A percentile compares a stretch with the other conserved stretches of the same genome.
Conservation (phyloP, 2,329 filamentous ascomycete genomes). For the Trichophaea hybrida region DNA sequence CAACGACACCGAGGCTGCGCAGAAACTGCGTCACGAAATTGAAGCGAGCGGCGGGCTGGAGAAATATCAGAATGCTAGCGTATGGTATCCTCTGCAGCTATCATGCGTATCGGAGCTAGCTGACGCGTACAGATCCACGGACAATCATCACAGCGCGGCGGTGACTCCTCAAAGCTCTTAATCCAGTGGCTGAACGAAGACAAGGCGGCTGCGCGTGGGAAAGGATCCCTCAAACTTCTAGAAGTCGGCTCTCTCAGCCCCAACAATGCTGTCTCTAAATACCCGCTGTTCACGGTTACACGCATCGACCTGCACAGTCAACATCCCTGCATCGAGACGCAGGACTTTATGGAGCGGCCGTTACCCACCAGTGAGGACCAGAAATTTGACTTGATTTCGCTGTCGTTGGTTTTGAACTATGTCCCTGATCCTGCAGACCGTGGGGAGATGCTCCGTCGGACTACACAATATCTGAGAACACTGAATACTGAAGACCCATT, state of each 20-base stretch:
- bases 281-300: conserved; percentile 54
- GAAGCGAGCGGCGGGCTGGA: conserved; percentile 46
- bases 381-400: conserved; percentile 74
- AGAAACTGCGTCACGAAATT: conserved; percentile 40
- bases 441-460: conserved; percentile 74
- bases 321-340: conserved; percentile 62
- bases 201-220: conserved; percentile 1
- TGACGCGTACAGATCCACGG: conserved; percentile 35
- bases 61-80: conserved; percentile 51
- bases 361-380: conserved; percentile 48
- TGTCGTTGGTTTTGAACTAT: conserved; percentile 89
- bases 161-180: conserved; percentile 50
- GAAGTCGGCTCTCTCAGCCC: conserved; percentile 71
- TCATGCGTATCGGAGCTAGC: background rate
- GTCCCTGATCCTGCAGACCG: conserved; percentile 61
- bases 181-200: conserved; percentile 44
- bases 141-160: conserved; percentile 50
- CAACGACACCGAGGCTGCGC: conserved; percentile 39
- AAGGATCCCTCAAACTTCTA: conserved; percentile 47
- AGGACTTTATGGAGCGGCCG: conserved; percentile 87
- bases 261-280: conserved; percentile 67
- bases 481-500: conserved; percentile 17
- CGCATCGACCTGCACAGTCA: conserved; percentile 88
- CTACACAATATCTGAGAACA: conserved; percentile 45
- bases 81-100: conserved; percentile 29